These are phyloP conservation scores for Cercophora sp. DNA, from an alignment of 495 filamentous ascomycete species.

Conservation along the genomic window DNA sequence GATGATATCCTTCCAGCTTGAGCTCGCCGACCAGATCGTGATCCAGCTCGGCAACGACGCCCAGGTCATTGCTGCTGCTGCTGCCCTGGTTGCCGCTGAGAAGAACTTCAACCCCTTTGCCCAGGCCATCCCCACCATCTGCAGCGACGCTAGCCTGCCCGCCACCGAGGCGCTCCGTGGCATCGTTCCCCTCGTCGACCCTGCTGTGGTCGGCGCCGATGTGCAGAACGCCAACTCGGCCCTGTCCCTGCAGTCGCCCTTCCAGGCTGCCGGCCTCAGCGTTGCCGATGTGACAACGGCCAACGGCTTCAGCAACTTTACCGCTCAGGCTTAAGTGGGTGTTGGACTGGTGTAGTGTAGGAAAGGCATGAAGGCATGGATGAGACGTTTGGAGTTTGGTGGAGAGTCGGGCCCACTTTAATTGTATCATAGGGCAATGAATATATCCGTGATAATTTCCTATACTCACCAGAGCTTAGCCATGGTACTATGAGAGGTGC, in stretches of 20 bases:
- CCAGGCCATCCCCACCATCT: conserved; percentile 53
- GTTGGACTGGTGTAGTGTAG: too few relatives aligned
- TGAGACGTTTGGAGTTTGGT: too few relatives aligned
- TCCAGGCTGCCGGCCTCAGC: conserved; percentile 47
- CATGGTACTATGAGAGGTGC: too few relatives aligned
- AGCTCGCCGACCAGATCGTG: conserved; percentile 56
- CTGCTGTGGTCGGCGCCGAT: conserved; percentile 50
- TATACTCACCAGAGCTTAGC: too few relatives aligned
- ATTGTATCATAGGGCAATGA: too few relatives aligned
- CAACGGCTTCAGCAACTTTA: conserved; percentile 54
- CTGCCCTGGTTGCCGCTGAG: conserved; percentile 59
- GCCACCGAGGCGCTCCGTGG: conserved; percentile 51
- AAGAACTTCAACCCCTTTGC: conserved; percentile 63
- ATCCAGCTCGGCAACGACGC: conserved; percentile 47
- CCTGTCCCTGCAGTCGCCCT: conserved; percentile 40
- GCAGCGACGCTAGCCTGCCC: conserved; percentile 52
- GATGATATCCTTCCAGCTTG: conserved; percentile 37
- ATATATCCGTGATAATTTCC: too few relatives aligned
- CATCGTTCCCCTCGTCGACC: conserved; percentile 58
- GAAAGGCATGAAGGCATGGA: too few relatives aligned
- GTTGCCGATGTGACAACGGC: conserved; percentile 51
- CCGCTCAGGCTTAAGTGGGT: conserved; percentile 28
- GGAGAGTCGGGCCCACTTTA: too few relatives aligned
- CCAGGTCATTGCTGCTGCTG: conserved; percentile 53
- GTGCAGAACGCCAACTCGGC: conserved; percentile 52